A percentile compares a stretch with the other conserved stretches of the same genome.
These are phyloP conservation scores for Geotrichum ghanense DNA, from an alignment of 805 yeast genomes.

Conservation along the genomic window DNA sequence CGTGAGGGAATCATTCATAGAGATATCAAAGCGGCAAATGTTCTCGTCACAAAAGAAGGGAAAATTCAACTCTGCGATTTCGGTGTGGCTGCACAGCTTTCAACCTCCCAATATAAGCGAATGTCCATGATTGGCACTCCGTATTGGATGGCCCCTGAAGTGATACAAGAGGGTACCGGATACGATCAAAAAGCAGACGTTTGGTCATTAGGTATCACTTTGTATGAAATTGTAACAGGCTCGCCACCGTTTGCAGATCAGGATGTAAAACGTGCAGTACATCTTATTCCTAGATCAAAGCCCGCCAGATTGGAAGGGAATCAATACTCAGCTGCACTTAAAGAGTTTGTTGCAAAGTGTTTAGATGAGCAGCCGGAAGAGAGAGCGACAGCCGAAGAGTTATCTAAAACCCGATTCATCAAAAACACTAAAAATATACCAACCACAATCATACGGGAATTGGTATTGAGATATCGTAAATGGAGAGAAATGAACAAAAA, in stretches of 20 bases:
- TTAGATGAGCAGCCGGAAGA: conserved; percentile 88
- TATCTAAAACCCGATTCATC: conserved; percentile 64
- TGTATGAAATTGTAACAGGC: conserved; percentile 91
- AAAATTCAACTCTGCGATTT: conserved; percentile 88
- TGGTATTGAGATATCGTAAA: conserved; percentile 39
- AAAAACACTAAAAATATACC: conserved; percentile 48
- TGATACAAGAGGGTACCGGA: conserved; percentile 32
- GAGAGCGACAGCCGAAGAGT: conserved; percentile 77
- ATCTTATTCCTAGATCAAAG: conserved; percentile 78
- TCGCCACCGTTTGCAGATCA: conserved; percentile 95
- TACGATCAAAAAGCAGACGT: conserved; percentile 76
- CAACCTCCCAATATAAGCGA: conserved; percentile 63
- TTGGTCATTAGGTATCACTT: conserved; percentile 94
- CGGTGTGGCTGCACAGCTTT: conserved; percentile 93
- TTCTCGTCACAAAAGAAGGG: conserved; percentile 80
- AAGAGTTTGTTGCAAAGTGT: conserved; percentile 84
- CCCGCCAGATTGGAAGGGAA: conserved; percentile 94
- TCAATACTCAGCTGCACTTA: conserved; percentile 60
- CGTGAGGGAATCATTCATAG: conserved; percentile 87
- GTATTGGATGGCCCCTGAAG: conserved; percentile 49
- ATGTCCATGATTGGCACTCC: conserved; percentile 77
- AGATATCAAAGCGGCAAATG: conserved; percentile 94
- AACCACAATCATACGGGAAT: conserved; percentile 53
- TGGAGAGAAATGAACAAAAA: conserved; percentile 52
- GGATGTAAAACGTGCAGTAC: conserved; percentile 92